Evolutionary conservation across 2,329 filamentous ascomycete species (phyloP).

Genomic region (Rachicladosporium sp.): DNA sequence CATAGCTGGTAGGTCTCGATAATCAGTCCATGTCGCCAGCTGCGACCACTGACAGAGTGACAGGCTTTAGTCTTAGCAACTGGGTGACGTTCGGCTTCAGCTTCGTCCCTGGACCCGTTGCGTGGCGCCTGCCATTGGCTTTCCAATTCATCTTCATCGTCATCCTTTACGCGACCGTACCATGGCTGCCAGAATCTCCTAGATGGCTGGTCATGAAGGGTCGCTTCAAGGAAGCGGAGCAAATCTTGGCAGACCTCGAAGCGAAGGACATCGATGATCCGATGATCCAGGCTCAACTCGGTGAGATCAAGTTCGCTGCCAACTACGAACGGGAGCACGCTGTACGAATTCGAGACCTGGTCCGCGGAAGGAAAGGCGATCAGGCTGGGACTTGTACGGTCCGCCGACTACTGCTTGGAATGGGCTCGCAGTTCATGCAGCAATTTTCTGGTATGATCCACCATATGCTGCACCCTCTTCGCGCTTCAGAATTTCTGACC

Average conservation of each 20-base stretch:
- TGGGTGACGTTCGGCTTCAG: conserved; percentile 43
- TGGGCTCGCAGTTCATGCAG: conserved; percentile 43
- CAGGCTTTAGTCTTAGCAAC: conserved; percentile 38
- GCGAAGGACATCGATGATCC: conserved; percentile 32
- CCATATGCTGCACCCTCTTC: too few relatives aligned
- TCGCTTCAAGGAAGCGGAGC: conserved; percentile 33
- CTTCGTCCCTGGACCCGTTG: conserved; percentile 29
- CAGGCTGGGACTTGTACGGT: conserved; percentile 38
- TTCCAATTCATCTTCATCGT: conserved; percentile 40
- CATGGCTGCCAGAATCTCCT: conserved; percentile 36
- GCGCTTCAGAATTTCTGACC: too few relatives aligned
- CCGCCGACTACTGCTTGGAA: conserved; percentile 39
- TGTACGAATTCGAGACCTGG: conserved; percentile 38
- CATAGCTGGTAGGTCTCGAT: not conserved
- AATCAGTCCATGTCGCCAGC: too few relatives aligned
- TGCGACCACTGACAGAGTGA: conserved; percentile 20
- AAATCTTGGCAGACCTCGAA: conserved; percentile 39
- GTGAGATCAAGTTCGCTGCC: conserved; percentile 37
- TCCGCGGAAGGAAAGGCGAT: conserved; percentile 34
- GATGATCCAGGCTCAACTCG: conserved; percentile 30
- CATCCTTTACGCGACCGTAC: conserved; percentile 32
- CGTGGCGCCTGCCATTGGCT: conserved; percentile 36
- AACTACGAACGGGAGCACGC: conserved; percentile 39
- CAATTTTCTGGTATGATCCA: conserved; percentile 27
- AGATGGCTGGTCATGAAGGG: conserved; percentile 36